Evolutionary conservation across 352 stramenopile species (phyloP).

Genomic region (Plasmopara muralis): DNA sequence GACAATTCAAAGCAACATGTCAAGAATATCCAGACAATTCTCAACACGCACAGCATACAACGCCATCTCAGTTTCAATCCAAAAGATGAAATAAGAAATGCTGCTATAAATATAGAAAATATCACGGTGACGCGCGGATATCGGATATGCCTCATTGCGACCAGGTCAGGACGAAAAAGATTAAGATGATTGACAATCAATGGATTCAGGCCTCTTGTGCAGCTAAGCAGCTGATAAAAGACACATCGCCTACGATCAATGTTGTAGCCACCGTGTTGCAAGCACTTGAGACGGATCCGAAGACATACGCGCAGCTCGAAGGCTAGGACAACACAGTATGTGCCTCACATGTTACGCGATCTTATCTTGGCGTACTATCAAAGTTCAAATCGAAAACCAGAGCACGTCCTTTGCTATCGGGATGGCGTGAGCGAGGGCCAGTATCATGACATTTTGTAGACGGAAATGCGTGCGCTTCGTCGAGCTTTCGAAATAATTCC

Average conservation of each 20-base stretch:
- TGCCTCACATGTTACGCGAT: slow-evolving; percentile 57
- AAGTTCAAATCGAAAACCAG: slow-evolving; percentile 60
- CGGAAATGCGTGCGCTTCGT: slow-evolving; percentile 74
- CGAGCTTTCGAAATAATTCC: slow-evolving; percentile 59
- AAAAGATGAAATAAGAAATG: too few species aligned
- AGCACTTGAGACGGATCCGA: neutral
- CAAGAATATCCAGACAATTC: neutral
- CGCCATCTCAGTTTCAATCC: too few species aligned
- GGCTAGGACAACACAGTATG: too few species aligned
- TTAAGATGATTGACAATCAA: too few species aligned
- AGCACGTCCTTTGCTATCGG: slow-evolving; percentile 81
- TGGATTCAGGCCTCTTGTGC: too few species aligned
- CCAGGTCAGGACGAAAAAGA: too few species aligned
- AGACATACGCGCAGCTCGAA: neutral
- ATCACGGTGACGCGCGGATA: too few species aligned
- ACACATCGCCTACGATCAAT: neutral
- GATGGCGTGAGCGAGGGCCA: slow-evolving; percentile 84
- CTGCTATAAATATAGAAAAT: too few species aligned
- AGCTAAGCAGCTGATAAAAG: neutral
- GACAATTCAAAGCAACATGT: neutral
- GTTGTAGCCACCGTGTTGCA: neutral
- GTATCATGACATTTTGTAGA: slow-evolving; percentile 66
- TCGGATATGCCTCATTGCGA: too few species aligned
- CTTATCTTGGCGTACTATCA: slow-evolving; percentile 75
- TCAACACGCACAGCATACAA: neutral